These are phyloP conservation scores for Austroboletus niveus DNA, from an alignment of 1,284 basidiomycete species.

Conservation along the genomic window DNA sequence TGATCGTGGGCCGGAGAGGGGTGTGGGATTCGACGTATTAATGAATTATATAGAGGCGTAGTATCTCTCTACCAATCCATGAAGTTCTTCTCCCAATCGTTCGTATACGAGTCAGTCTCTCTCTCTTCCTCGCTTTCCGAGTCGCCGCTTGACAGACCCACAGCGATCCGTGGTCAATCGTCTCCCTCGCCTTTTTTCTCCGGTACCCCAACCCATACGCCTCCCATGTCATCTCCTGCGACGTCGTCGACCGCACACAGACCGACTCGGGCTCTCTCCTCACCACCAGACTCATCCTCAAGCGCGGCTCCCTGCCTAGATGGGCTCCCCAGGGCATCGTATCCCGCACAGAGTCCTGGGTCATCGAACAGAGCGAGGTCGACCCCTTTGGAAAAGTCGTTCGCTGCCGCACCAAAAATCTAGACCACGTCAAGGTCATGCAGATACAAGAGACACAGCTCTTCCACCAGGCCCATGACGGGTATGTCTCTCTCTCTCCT, in stretches of 20 bases:
- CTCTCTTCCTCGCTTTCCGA: neutral
- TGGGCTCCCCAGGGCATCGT: constrained; percentile 88
- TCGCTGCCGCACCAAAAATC: constrained; percentile 70
- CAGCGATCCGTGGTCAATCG: constrained; percentile 89
- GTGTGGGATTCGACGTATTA: constrained; percentile 50
- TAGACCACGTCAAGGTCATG: constrained; percentile 85
- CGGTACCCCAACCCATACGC: constrained; percentile 98
- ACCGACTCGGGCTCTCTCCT: constrained; percentile 75
- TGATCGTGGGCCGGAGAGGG: constrained; percentile 44
- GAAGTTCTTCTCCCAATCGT: constrained; percentile 80
- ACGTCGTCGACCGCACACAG: constrained; percentile 83
- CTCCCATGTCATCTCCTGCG: constrained; percentile 91
- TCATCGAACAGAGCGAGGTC: constrained; percentile 89
- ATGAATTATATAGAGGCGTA: neutral
- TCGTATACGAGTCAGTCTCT: constrained; percentile 70
- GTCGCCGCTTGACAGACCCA: neutral
- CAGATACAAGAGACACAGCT: constrained; percentile 72
- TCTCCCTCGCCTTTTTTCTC: constrained; percentile 90
- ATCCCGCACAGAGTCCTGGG: constrained; percentile 77
- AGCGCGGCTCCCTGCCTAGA: constrained; percentile 84
- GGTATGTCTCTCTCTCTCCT: constrained; percentile 43
- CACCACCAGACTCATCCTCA: constrained; percentile 90
- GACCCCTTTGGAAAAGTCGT: constrained; percentile 72
- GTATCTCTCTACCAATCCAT: constrained; percentile 42
- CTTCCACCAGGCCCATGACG: constrained; percentile 60